phyloP scores from a whole-genome alignment of 2,329 filamentous ascomycete genomes.

The Tolypocladium sp. region DNA sequence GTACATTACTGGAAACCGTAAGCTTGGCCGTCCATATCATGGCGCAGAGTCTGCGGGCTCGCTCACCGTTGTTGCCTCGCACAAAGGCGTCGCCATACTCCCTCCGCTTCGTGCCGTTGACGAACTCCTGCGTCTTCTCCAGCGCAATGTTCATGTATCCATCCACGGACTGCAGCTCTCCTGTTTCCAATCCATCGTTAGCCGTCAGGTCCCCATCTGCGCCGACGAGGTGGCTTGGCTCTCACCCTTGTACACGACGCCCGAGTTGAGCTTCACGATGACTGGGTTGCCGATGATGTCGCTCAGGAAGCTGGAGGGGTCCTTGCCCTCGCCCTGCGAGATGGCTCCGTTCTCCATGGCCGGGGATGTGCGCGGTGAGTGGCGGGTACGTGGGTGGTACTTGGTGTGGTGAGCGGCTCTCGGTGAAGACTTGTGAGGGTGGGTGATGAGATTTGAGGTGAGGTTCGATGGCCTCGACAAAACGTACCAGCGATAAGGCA shows the following conservation, averaged over 20 bases:
- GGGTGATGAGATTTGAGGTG: neutral
- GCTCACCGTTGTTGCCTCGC: slow-evolving; percentile 83
- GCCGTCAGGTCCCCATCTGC: neutral
- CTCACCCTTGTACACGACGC: slow-evolving; percentile 91
- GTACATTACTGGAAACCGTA: slow-evolving; percentile 50
- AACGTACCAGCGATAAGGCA: neutral
- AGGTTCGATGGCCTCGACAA: neutral
- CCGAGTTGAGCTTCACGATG: slow-evolving; percentile 97
- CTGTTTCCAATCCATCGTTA: slow-evolving; percentile 32
- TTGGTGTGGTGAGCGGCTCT: neutral
- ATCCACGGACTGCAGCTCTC: slow-evolving; percentile 92
- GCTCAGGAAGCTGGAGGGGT: slow-evolving; percentile 86
- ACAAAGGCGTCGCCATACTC: slow-evolving; percentile 94
- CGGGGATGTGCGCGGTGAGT: neutral
- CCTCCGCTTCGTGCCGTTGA: slow-evolving; percentile 73
- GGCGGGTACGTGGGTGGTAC: neutral
- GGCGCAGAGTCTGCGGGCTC: neutral
- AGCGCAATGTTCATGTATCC: slow-evolving; percentile 99
- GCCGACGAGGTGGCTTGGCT: neutral
- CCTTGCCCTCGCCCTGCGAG: slow-evolving; percentile 64
- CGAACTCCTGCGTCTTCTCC: slow-evolving; percentile 87
- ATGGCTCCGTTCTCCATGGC: slow-evolving; percentile 67
- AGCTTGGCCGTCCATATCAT: slow-evolving; percentile 1
- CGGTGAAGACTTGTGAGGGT: neutral
- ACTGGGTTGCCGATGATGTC: slow-evolving; percentile 93